Evolutionary conservation across 208 protist genomes (phyloP).

Genomic region (Crithidia bombi): DNA sequence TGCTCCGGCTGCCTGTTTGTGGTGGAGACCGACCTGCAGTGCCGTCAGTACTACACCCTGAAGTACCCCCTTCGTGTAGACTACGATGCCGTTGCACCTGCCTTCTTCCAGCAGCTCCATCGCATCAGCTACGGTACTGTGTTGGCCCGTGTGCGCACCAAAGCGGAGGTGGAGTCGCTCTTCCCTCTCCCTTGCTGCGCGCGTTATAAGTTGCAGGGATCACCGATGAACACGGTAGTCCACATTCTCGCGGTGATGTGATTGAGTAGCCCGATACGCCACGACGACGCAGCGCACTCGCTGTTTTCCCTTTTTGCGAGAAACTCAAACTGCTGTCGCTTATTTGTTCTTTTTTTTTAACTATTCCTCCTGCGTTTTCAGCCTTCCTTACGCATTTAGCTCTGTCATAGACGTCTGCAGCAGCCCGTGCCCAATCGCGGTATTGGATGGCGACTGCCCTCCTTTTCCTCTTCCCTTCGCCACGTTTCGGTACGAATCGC

Average conservation of each 20-base stretch:
- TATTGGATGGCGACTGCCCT: neutral
- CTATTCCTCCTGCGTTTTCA: no score
- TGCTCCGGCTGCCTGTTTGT: conserved; percentile 58
- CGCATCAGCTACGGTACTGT: conserved; percentile 39
- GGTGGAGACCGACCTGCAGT: conserved; percentile 69
- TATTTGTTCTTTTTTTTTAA: neutral
- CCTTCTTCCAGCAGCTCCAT: conserved; percentile 59
- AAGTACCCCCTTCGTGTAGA: conserved; percentile 30
- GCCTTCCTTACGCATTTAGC: no score
- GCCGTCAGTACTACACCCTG: conserved; percentile 68
- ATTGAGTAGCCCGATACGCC: no score
- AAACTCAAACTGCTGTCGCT: neutral
- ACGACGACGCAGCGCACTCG: no score
- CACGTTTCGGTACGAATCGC: no score
- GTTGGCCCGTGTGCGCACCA: conserved; percentile 46
- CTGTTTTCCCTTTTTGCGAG: no score
- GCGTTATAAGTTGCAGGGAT: conserved; percentile 74
- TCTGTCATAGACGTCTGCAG: neutral
- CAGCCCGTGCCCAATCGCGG: no score
- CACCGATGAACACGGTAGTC: conserved; percentile 76
- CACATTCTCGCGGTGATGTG: conserved; percentile 20
- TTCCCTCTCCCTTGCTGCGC: conserved; percentile 33
- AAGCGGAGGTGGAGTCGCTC: conserved; percentile 44
- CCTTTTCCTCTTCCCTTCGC: no score
- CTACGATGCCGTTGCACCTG: conserved; percentile 52